Evolutionary conservation across 2,329 filamentous ascomycete genomes (phyloP).

Genomic region (Emergomyces orientalis): DNA sequence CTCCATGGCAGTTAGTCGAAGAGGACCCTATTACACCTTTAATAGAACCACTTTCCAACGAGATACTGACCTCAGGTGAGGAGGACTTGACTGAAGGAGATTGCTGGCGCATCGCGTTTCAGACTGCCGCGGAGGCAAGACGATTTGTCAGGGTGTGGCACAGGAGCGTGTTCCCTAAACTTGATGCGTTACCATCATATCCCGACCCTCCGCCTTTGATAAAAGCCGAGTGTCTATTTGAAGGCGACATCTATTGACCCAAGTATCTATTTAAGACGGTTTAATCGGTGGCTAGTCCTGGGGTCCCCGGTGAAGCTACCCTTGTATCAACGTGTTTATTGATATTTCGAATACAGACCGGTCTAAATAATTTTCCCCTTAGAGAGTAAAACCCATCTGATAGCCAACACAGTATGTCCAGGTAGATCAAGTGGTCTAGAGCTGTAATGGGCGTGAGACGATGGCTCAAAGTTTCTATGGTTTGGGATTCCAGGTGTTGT

Average conservation of each 20-base stretch:
- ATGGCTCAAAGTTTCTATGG: no score
- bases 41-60: constrained; percentile 8
- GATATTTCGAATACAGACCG: background rate
- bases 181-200: constrained; percentile 5
- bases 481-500: no score
- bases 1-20: constrained; percentile 15
- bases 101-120: constrained; percentile 49
- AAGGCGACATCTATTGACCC: constrained; percentile 4
- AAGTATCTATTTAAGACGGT: background rate
- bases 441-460: no score
- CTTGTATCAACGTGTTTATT: background rate
- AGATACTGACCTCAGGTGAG: constrained; percentile 10
- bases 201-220: constrained; percentile 14
- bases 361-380: no score
- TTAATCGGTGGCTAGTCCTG: background rate
- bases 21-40: constrained; percentile 11
- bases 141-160: constrained; percentile 48
- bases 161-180: constrained; percentile 34
- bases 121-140: constrained; percentile 45
- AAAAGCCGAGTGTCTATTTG: constrained; percentile 19
- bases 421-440: no score
- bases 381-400: no score
- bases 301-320: background rate
- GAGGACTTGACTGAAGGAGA: constrained; percentile 6
- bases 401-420: no score